Percentiles rank a stretch among this genome's conserved stretches.
These are phyloP conservation scores for Chaetomium sp. DNA, from an alignment of 2,329 filamentous ascomycete species.

Conservation along the genomic window DNA sequence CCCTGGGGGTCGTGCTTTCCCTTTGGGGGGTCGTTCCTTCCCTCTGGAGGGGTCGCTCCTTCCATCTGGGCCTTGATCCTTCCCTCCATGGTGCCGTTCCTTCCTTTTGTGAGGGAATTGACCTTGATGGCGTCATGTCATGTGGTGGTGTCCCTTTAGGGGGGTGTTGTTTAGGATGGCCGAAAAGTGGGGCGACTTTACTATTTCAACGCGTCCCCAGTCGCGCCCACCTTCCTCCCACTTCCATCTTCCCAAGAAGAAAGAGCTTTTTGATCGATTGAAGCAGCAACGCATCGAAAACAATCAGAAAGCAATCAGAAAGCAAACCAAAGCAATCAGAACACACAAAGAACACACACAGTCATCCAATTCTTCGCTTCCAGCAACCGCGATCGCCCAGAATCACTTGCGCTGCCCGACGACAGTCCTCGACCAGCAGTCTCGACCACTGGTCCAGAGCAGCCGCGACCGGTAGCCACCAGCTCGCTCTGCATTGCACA, in stretches of 20 bases:
- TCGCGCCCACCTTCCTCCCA: background rate
- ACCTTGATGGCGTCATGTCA: too few relatives aligned
- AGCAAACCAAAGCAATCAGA: background rate
- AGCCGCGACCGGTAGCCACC: background rate
- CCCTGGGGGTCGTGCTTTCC: background rate
- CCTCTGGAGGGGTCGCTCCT: background rate
- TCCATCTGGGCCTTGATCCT: background rate
- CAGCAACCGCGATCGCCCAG: background rate
- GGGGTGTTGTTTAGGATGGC: too few relatives aligned
- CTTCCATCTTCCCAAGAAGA: background rate
- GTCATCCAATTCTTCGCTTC: background rate
- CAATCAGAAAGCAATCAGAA: background rate
- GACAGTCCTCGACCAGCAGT: background rate
- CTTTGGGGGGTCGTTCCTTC: background rate
- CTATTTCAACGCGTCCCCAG: background rate
- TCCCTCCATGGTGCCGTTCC: background rate
- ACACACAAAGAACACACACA: background rate
- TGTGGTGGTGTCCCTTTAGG: too few relatives aligned
- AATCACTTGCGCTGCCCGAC: background rate
- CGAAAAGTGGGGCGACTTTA: too few relatives aligned
- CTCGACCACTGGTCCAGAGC: background rate
- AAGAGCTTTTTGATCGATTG: background rate
- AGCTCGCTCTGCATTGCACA: background rate
- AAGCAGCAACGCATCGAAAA: background rate
- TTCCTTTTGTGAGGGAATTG: background rate